Conservation (phyloP, 1,284 basidiomycete species). For the Limonomyces culmigenus region DNA sequence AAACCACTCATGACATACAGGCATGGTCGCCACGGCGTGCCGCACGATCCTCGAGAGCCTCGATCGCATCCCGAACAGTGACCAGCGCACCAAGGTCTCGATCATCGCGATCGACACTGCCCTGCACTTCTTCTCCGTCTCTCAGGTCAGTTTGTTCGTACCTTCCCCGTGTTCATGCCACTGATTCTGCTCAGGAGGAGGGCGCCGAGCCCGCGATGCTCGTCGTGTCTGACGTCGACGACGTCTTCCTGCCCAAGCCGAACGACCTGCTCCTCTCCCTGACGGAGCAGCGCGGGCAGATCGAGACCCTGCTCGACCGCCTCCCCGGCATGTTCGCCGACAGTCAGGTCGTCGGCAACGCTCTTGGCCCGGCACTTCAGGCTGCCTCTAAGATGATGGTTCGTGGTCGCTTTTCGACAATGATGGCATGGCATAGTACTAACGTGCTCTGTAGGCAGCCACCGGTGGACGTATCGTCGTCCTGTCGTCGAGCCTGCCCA, state of each 20-base stretch:
- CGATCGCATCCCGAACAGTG: constrained; percentile 91
- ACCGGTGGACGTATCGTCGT: constrained; percentile 94
- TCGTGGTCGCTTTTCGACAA: constrained; percentile 8
- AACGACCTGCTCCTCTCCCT: constrained; percentile 92
- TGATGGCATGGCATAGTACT: constrained; percentile 3
- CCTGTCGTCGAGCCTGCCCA: constrained; percentile 80
- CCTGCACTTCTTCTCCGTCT: constrained; percentile 93
- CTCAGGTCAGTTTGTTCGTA: too few relatives aligned
- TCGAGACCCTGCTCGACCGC: constrained; percentile 72
- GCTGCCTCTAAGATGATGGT: constrained; percentile 94
- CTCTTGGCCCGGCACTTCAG: constrained; percentile 90
- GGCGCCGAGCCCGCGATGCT: constrained; percentile 86
- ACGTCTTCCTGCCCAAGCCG: constrained; percentile 95
- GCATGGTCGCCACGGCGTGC: constrained; percentile 96
- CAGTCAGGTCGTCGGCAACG: constrained; percentile 80
- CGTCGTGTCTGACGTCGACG: constrained; percentile 92
- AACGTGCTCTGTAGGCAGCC: constrained; percentile 32
- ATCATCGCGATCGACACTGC: constrained; percentile 89
- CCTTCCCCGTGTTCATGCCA: too few relatives aligned
- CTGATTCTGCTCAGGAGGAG: too few relatives aligned
- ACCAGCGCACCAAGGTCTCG: constrained; percentile 82
- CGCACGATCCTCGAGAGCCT: constrained; percentile 90
- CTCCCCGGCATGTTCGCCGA: constrained; percentile 97
- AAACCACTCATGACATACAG: constrained; percentile 21
- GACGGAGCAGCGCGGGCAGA: constrained; percentile 64